A percentile compares a stretch with the other conserved stretches of the same genome.
phyloP scores from a whole-genome alignment of 2,329 filamentous ascomycete genomes.

The Cercospora nicotianae region DNA sequence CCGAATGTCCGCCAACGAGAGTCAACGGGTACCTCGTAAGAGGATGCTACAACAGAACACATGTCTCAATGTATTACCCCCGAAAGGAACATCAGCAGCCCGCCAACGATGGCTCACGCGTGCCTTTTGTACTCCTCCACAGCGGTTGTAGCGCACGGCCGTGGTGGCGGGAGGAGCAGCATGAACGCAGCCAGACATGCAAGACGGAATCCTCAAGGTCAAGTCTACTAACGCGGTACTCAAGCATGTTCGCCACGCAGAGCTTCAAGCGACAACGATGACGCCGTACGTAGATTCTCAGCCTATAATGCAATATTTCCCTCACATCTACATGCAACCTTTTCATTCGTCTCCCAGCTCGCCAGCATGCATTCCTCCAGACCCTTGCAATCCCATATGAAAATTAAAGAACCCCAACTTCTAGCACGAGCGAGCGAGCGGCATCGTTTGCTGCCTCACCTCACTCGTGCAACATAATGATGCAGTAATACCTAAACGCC shows the following conservation, averaged over 20 bases:
- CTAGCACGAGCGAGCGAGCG: not conserved
- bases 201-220: not conserved
- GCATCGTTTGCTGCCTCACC: not conserved
- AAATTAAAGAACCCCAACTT: not conserved
- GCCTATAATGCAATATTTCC: not conserved
- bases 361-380: not conserved
- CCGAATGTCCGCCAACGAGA: conserved; percentile 11
- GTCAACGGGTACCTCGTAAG: not conserved
- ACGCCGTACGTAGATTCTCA: not conserved
- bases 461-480: not conserved
- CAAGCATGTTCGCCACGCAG: not conserved
- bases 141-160: not conserved
- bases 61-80: conserved; percentile 2
- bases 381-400: not conserved
- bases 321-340: not conserved
- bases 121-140: conserved; percentile 8
- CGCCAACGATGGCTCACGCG: conserved; percentile 4
- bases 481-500: not conserved
- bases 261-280: not conserved
- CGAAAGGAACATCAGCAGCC: not conserved
- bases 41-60: not conserved
- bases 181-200: not conserved
- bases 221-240: not conserved
- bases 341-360: not conserved
- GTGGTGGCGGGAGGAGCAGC: not conserved